phyloP scores from a whole-genome alignment of 1,284 basidiomycete species.

The Apiotrichum gamsii region DNA sequence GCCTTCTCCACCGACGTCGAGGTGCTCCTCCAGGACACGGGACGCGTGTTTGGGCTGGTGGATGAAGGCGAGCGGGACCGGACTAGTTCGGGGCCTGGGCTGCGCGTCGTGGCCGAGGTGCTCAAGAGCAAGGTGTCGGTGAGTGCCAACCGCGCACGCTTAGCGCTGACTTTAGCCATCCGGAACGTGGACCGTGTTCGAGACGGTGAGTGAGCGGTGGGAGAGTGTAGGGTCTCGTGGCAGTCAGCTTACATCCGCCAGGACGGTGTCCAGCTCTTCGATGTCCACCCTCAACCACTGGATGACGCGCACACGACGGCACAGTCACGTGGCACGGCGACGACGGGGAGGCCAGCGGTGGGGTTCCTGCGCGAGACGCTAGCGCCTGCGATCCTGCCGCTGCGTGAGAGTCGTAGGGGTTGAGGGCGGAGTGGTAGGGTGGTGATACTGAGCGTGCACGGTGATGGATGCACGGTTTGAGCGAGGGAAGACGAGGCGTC shows the following conservation, averaged over 20 bases:
- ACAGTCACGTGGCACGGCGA: conserved; percentile 28
- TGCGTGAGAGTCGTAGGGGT: conserved; percentile 1
- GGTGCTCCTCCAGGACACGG: conserved; percentile 41
- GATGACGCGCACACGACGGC: conserved; percentile 28
- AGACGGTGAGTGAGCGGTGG: conserved; percentile 32
- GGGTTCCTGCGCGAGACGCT: conserved; percentile 32
- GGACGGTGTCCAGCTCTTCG: conserved; percentile 33
- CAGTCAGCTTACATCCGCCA: conserved; percentile 15
- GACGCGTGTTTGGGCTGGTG: conserved; percentile 36
- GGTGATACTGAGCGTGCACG: too few relatives aligned
- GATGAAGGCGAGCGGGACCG: conserved; percentile 40
- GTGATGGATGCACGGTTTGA: too few relatives aligned
- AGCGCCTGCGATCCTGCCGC: conserved; percentile 17
- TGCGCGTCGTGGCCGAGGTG: conserved; percentile 41
- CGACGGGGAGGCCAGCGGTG: conserved; percentile 26
- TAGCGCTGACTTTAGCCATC: conserved; percentile 20
- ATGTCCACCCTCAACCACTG: conserved; percentile 30
- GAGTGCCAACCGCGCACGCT: conserved; percentile 4
- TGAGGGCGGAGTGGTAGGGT: too few relatives aligned
- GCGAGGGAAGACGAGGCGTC: too few relatives aligned
- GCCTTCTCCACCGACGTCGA: conserved; percentile 36
- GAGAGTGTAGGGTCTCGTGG: too few relatives aligned
- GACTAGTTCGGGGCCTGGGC: conserved; percentile 21
- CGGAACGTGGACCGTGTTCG: conserved; percentile 40
- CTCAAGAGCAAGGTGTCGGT: conserved; percentile 41